phyloP scores from a whole-genome alignment of 2,329 filamentous ascomycete genomes.

The Tolypocladium ophioglossoides region DNA sequence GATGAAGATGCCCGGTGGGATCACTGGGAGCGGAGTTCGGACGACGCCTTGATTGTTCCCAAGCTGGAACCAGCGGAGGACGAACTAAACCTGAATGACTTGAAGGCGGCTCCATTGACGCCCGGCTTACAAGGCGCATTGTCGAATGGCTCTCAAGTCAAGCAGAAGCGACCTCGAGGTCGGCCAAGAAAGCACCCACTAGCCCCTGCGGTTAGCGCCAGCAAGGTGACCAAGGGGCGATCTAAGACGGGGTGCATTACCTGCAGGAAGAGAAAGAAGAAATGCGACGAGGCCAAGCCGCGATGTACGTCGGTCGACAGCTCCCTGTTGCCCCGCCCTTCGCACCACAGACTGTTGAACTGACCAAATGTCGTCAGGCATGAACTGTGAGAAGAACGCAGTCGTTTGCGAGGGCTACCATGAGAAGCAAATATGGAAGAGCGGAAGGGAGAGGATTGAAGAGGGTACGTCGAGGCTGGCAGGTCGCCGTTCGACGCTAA shows the following conservation, averaged over 20 bases:
- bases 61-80: slow-evolving; percentile 50
- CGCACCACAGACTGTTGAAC: not conserved
- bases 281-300: slow-evolving; percentile 60
- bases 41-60: slow-evolving; percentile 35
- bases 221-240: slow-evolving; percentile 67
- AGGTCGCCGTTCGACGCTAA: slow-evolving; percentile 3
- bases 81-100: slow-evolving; percentile 40
- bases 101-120: slow-evolving; percentile 30
- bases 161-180: slow-evolving; percentile 59
- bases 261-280: slow-evolving; percentile 60
- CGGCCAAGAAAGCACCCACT: slow-evolving; percentile 74
- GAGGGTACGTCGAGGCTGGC: slow-evolving; percentile 38
- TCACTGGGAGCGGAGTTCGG: slow-evolving; percentile 36
- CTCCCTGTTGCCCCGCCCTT: not conserved
- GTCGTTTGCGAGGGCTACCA: slow-evolving; percentile 87
- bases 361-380: slow-evolving; percentile 36
- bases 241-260: slow-evolving; percentile 61
- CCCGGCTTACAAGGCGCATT: slow-evolving; percentile 9
- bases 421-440: slow-evolving; percentile 78
- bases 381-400: slow-evolving; percentile 89
- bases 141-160: slow-evolving; percentile 20
- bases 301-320: slow-evolving; percentile 34
- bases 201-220: slow-evolving; percentile 42
- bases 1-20: slow-evolving; percentile 37
- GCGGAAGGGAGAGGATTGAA: slow-evolving; percentile 66